A percentile compares a stretch with the other conserved stretches of the same genome.
These are phyloP conservation scores for Sphaerobolus stellatus DNA, from an alignment of 1,284 basidiomycete genomes.

Conservation along the genomic window DNA sequence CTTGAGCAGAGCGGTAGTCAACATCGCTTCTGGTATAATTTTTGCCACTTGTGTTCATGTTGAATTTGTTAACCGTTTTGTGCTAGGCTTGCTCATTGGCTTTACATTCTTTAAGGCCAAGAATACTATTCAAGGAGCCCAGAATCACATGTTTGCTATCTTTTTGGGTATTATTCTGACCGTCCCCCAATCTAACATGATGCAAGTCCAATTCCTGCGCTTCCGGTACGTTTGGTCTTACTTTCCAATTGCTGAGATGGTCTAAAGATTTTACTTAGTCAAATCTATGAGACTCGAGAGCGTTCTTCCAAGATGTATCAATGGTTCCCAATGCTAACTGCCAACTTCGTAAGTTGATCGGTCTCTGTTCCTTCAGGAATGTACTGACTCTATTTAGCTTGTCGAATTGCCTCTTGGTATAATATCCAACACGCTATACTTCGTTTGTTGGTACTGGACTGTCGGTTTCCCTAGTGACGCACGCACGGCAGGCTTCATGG, in stretches of 20 bases:
- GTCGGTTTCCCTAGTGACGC: conserved; percentile 52
- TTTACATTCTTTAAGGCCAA: conserved; percentile 72
- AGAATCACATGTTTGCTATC: conserved; percentile 76
- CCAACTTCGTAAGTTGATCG: conserved; percentile 29
- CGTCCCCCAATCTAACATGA: conserved; percentile 51
- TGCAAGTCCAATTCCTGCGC: conserved; percentile 54
- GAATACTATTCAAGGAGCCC: conserved; percentile 67
- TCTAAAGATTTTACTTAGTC: conserved; percentile 31
- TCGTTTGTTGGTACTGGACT: conserved; percentile 72
- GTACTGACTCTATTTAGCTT: conserved; percentile 10
- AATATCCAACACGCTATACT: conserved; percentile 55
- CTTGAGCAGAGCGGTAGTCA: conserved; percentile 61
- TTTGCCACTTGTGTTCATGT: conserved; percentile 36
- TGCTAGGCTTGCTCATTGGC: conserved; percentile 62
- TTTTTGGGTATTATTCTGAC: conserved; percentile 50
- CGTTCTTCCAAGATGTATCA: conserved; percentile 77
- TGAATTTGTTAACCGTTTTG: conserved; percentile 2
- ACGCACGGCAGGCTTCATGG: conserved; percentile 56
- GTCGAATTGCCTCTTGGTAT: conserved; percentile 61
- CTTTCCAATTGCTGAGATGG: conserved; percentile 24
- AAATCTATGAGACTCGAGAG: conserved; percentile 73
- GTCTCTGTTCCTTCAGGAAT: conserved; percentile 23
- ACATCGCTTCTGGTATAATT: conserved; percentile 21
- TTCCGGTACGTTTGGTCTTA: conserved; percentile 34
- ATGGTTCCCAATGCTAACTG: conserved; percentile 72